Percentiles rank a stretch among this genome's conserved stretches.
Conservation (phyloP, 139 green algal species). For the Closterium sp. region DNA sequence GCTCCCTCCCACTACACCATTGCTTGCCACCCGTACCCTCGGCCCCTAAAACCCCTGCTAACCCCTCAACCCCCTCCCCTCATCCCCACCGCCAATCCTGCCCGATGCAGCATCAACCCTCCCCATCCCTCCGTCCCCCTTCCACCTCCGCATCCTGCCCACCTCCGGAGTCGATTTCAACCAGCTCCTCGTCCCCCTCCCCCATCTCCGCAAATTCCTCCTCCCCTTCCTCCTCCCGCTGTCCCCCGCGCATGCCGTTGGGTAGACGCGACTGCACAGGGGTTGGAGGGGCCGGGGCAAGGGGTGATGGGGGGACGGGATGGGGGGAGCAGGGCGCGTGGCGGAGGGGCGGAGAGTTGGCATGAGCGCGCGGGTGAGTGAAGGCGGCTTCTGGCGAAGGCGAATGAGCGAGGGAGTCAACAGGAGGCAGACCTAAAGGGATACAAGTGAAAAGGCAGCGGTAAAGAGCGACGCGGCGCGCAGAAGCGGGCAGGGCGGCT, state of each 20-base stretch:
- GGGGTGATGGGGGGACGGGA: background rate
- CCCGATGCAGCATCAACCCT: too few relatives aligned
- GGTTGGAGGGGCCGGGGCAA: background rate
- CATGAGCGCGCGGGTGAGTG: background rate
- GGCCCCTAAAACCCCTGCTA: background rate
- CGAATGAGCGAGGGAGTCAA: background rate
- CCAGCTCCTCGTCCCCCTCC: conserved; percentile 28
- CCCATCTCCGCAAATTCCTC: conserved; percentile 21
- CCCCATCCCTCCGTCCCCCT: background rate
- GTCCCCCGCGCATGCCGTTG: background rate
- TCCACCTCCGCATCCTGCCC: background rate
- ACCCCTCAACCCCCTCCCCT: background rate
- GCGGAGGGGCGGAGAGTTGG: background rate
- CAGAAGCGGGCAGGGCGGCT: background rate
- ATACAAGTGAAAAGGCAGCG: too few relatives aligned
- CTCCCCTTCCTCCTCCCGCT: conserved; percentile 5
- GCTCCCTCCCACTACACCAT: too few relatives aligned
- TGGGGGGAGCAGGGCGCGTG: background rate
- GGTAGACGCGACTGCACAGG: background rate
- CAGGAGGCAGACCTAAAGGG: background rate
- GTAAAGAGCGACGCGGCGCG: background rate
- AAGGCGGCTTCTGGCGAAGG: background rate
- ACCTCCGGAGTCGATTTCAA: conserved; percentile 20
- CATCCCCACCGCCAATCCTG: too few relatives aligned
- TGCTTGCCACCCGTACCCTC: too few relatives aligned